Percentiles rank a stretch among this genome's conserved stretches.
phyloP scores from a whole-genome alignment of 495 filamentous ascomycete species.

The Xylaria cubensis region DNA sequence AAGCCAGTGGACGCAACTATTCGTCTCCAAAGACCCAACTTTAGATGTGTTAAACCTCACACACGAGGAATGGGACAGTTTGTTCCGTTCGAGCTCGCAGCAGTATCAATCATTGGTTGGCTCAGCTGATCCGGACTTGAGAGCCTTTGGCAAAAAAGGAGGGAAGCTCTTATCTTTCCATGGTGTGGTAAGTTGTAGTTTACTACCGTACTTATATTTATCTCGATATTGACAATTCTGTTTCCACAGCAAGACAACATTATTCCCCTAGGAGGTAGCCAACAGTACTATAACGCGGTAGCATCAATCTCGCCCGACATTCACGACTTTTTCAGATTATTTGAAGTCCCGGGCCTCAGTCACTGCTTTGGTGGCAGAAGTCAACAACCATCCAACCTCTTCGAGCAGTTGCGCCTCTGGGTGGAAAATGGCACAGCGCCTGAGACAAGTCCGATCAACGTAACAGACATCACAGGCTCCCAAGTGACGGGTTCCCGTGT shows the following conservation, averaged over 20 bases:
- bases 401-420: conserved; percentile 41
- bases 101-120: conserved; percentile 44
- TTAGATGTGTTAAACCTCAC: conserved; percentile 30
- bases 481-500: neutral
- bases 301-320: conserved; percentile 23
- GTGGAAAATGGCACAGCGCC: conserved; percentile 47
- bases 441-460: neutral
- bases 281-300: conserved; percentile 40
- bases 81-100: conserved; percentile 37
- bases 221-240: neutral
- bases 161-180: conserved; percentile 57
- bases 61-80: conserved; percentile 30
- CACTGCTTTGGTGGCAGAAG: conserved; percentile 43
- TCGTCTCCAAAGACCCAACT: conserved; percentile 34
- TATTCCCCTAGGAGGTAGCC: conserved; percentile 35
- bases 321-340: conserved; percentile 42
- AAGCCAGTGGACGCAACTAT: conserved; percentile 28
- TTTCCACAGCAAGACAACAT: conserved; percentile 27
- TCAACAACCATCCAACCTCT: conserved; percentile 35
- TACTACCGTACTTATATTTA: no score
- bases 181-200: conserved; percentile 46
- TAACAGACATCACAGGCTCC: neutral
- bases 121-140: conserved; percentile 50
- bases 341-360: conserved; percentile 40
- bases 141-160: conserved; percentile 43